Evolutionary conservation across 2,329 filamentous ascomycete species (phyloP).

Genomic region (Colletotrichum sp.): DNA sequence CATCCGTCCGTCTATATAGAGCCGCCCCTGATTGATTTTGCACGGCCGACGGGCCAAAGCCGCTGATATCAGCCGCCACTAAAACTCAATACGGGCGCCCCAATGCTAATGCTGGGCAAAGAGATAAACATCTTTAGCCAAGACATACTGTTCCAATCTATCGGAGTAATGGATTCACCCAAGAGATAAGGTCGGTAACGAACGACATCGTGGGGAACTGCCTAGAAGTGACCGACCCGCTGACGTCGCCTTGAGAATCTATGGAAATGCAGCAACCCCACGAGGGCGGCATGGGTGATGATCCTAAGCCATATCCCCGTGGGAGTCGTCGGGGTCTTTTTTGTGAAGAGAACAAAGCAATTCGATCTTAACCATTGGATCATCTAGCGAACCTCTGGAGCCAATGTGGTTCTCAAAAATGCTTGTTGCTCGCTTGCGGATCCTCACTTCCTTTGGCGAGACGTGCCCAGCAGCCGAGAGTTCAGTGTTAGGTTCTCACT

Average conservation of each 20-base stretch:
- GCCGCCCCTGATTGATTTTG: background rate
- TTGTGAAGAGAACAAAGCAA: background rate
- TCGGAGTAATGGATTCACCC: background rate
- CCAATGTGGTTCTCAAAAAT: background rate
- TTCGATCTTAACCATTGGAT: background rate
- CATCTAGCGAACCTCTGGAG: background rate
- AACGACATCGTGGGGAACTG: background rate
- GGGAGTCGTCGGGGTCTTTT: background rate
- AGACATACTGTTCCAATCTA: background rate
- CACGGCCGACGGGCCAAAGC: background rate
- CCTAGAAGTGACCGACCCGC: background rate
- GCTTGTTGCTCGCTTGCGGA: background rate
- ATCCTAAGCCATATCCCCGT: background rate
- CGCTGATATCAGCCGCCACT: background rate
- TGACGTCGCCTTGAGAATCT: background rate
- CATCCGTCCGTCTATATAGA: background rate
- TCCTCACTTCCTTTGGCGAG: background rate
- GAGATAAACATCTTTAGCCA: background rate
- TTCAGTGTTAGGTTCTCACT: background rate
- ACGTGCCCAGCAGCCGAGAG: background rate
- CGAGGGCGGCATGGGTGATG: too few relatives aligned
- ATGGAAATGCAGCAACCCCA: background rate
- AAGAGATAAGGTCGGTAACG: constrained; percentile 18
- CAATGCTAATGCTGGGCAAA: background rate
- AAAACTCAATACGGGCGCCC: background rate